Conservation (phyloP, 768 basidiomycete genomes). For the Auricularia heimuer region DNA sequence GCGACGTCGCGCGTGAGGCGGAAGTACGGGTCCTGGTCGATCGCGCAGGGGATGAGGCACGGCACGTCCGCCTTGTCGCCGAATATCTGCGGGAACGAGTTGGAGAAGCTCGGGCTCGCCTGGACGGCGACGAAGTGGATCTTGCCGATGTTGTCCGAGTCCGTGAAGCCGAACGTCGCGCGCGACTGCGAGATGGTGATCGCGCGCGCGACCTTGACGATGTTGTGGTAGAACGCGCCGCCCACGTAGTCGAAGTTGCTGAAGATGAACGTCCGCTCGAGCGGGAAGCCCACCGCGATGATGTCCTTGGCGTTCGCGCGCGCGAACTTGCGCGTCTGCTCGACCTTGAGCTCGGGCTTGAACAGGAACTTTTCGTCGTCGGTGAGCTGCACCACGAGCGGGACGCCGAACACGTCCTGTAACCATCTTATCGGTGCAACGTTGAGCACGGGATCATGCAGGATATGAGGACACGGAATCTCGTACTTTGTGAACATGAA, state of each 20-base stretch:
- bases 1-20: constrained; percentile 95
- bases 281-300: constrained; percentile 90
- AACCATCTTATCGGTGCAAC: constrained; percentile 56
- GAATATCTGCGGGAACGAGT: constrained; percentile 97
- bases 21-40: constrained; percentile 97
- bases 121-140: constrained; percentile 94
- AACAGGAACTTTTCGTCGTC: constrained; percentile 99
- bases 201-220: constrained; percentile 84
- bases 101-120: constrained; percentile 93
- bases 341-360: constrained; percentile 86
- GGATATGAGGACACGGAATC: neutral
- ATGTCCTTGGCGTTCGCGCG: constrained; percentile 88
- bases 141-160: constrained; percentile 99
- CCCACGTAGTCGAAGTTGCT: constrained; percentile 85
- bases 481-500: constrained; percentile 93
- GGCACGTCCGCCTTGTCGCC: constrained; percentile 75
- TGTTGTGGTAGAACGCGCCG: constrained; percentile 88
- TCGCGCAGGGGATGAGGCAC: constrained; percentile 93
- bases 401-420: constrained; percentile 91
- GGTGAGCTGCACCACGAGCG: constrained; percentile 90
- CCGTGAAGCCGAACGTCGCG: constrained; percentile 92
- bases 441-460: neutral
- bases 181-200: constrained; percentile 91
- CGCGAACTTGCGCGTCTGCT: constrained; percentile 76
- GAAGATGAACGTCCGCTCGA: constrained; percentile 94